Percentiles rank a stretch among this genome's conserved stretches.
Conservation (phyloP, 1,284 basidiomycete species). For the Malassezia restricta region DNA sequence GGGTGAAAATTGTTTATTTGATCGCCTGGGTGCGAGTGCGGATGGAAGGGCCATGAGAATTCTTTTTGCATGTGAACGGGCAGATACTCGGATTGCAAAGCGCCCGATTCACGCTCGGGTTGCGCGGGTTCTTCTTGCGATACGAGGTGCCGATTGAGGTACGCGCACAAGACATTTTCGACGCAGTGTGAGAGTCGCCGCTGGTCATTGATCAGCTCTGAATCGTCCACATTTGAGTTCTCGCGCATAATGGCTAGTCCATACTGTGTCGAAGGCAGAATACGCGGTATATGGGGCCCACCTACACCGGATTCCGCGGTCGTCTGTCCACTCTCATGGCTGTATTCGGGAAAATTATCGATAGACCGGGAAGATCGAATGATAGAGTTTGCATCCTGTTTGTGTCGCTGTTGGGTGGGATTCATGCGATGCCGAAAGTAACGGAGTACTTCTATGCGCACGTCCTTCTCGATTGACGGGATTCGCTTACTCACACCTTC, state of each 20-base stretch:
- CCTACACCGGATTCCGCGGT: background rate
- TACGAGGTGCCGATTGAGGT: conserved; percentile 26
- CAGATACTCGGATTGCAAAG: background rate
- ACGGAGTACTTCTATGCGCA: conserved; percentile 33
- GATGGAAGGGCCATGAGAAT: background rate
- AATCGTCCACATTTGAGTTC: conserved; percentile 6
- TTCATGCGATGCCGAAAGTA: conserved; percentile 37
- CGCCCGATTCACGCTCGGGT: background rate
- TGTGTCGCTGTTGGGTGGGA: background rate
- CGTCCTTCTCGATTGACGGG: conserved; percentile 32
- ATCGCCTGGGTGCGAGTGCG: background rate
- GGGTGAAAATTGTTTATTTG: conserved; percentile 31
- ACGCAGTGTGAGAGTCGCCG: conserved; percentile 32
- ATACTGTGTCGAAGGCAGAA: conserved; percentile 13
- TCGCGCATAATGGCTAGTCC: conserved; percentile 8
- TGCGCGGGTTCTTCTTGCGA: background rate
- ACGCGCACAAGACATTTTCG: conserved; percentile 40
- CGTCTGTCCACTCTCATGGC: background rate
- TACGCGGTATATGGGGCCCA: background rate
- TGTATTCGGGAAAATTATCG: background rate
- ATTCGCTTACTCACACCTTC: conserved; percentile 39
- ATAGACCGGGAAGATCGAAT: background rate
- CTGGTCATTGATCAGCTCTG: conserved; percentile 18
- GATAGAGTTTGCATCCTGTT: background rate
- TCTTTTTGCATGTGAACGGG: conserved; percentile 5